A percentile compares a stretch with the other conserved stretches of the same genome.
Evolutionary conservation across 2,329 filamentous ascomycete genomes (phyloP).

Genomic region (Xylariaceae sp.): DNA sequence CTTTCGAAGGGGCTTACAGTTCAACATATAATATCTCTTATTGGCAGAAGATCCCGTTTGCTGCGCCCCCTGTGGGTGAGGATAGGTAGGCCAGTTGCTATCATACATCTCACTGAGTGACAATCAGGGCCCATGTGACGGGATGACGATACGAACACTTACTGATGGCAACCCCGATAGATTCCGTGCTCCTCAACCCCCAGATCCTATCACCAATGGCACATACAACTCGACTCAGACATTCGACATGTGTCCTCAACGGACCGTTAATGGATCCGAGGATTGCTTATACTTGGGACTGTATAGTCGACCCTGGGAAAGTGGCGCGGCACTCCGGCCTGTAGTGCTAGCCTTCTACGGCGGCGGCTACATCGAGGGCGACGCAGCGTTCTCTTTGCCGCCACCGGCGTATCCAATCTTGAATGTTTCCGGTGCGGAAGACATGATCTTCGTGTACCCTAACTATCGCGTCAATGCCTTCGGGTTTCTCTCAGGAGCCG

Average conservation of each 20-base stretch:
- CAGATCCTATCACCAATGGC: slow-evolving; percentile 41
- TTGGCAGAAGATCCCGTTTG: slow-evolving; percentile 59
- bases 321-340: slow-evolving; percentile 43
- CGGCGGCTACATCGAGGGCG: slow-evolving; percentile 57
- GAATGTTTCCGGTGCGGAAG: slow-evolving; percentile 48
- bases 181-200: slow-evolving; percentile 58
- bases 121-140: too few relatives aligned
- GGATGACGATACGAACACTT: not conserved
- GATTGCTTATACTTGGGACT: slow-evolving; percentile 60
- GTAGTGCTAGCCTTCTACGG: slow-evolving; percentile 60
- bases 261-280: slow-evolving; percentile 53
- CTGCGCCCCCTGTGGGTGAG: slow-evolving; percentile 51
- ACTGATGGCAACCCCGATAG: slow-evolving; percentile 28
- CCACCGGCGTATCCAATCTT: slow-evolving; percentile 55
- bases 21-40: slow-evolving; percentile 53
- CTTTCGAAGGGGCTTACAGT: slow-evolving; percentile 50
- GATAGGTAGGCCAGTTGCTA: slow-evolving; percentile 33
- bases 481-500: slow-evolving; percentile 47
- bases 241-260: slow-evolving; percentile 57
- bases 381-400: slow-evolving; percentile 51
- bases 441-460: slow-evolving; percentile 43
- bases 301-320: slow-evolving; percentile 54
- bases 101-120: not conserved
- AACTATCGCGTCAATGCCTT: slow-evolving; percentile 58
- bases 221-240: slow-evolving; percentile 51